These are phyloP conservation scores for Echinosophora koreensis DNA, from an alignment of 306 rosid genomes.

Conservation along the genomic window DNA sequence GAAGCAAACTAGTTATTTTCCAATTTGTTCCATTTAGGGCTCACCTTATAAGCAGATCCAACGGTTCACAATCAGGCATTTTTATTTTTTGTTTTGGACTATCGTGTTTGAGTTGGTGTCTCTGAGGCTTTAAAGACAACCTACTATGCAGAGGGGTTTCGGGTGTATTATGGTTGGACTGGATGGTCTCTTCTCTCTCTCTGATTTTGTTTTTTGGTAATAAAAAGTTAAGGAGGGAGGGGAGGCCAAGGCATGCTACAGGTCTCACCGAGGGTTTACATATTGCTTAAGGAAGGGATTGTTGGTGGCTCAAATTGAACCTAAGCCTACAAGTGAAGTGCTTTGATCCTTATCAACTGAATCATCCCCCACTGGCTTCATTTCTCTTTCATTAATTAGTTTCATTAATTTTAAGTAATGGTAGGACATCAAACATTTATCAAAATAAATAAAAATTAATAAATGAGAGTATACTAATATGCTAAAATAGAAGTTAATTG, in stretches of 20 bases:
- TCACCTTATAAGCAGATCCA: not conserved
- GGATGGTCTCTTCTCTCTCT: not conserved
- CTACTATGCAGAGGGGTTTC: not conserved
- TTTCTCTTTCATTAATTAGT: not conserved
- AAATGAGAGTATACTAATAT: not conserved
- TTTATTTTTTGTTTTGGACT: not conserved
- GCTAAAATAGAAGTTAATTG: conserved; percentile 4
- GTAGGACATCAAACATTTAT: not conserved
- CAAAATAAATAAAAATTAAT: not conserved
- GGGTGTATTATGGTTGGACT: not conserved
- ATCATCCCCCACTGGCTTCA: conserved; percentile 10
- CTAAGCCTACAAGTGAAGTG: not conserved
- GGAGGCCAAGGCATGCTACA: not conserved
- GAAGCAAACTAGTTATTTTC: no score
- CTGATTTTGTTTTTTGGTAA: not conserved
- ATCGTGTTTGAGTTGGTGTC: conserved; percentile 29
- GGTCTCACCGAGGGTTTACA: not conserved
- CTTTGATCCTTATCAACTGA: not conserved
- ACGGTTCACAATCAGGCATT: not conserved
- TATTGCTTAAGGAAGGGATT: not conserved
- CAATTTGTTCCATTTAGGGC: conserved; percentile 25
- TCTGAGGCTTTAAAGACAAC: conserved; percentile 17
- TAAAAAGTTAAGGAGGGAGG: not conserved
- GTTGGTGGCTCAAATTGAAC: not conserved
- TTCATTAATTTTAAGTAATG: not conserved